phyloP scores from a whole-genome alignment of 495 filamentous ascomycete species.

The Lasiosphaeria miniovina region DNA sequence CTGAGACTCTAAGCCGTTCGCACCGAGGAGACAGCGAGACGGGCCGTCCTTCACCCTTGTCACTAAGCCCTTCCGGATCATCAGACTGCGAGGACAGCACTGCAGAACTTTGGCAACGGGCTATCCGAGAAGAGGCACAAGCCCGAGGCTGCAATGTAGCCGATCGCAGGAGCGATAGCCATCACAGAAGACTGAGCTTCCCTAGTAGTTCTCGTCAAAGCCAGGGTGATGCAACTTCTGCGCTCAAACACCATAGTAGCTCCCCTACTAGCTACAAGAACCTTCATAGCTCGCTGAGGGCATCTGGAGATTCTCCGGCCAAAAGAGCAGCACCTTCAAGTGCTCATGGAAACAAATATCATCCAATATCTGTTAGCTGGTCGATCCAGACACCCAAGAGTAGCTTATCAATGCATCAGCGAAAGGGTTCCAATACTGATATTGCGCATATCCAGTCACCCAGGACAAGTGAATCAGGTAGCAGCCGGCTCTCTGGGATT shows the following conservation, averaged over 20 bases:
- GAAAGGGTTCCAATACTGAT: not conserved
- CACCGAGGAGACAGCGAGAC: slow-evolving; percentile 9
- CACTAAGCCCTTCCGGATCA: slow-evolving; percentile 4
- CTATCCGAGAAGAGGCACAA: slow-evolving; percentile 28
- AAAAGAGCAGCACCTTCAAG: not conserved
- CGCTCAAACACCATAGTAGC: slow-evolving; percentile 8
- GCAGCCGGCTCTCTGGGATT: not conserved
- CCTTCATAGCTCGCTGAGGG: not conserved
- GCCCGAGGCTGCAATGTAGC: slow-evolving; percentile 16
- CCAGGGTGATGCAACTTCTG: not conserved
- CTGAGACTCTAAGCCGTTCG: slow-evolving; percentile 2
- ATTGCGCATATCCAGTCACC: not conserved
- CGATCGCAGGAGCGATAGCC: slow-evolving; percentile 12
- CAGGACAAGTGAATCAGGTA: not conserved
- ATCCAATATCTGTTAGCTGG: no score
- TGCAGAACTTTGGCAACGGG: slow-evolving; percentile 21
- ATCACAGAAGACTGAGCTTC: slow-evolving; percentile 13
- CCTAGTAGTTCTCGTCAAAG: slow-evolving; percentile 3
- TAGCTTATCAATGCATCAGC: not conserved
- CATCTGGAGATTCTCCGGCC: not conserved
- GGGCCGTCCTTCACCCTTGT: not conserved
- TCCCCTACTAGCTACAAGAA: slow-evolving; percentile 1
- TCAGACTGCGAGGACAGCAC: slow-evolving; percentile 18
- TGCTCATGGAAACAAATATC: no score
- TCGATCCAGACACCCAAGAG: not conserved